Conservation (phyloP, 495 filamentous ascomycete species). For the Penicillium turbatum region DNA sequence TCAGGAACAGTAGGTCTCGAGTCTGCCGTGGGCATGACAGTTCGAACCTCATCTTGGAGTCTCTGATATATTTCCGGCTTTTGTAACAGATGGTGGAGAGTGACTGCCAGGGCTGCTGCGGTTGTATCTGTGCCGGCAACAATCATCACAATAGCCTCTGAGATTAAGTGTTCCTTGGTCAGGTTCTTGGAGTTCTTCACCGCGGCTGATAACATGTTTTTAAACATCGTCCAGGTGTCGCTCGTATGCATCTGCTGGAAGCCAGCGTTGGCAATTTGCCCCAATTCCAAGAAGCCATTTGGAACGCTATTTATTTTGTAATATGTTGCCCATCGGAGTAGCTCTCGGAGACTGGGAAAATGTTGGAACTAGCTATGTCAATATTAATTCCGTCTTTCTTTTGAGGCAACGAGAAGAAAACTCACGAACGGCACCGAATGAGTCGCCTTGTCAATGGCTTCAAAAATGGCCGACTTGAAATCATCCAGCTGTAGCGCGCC, state of each 20-base stretch:
- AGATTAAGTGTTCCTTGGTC: not conserved
- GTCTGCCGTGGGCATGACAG: not conserved
- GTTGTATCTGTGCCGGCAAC: not conserved
- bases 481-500: not conserved
- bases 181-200: not conserved
- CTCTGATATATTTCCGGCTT: not conserved
- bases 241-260: not conserved
- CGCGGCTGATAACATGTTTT: not conserved
- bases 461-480: not conserved
- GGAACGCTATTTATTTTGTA: not conserved
- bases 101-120: not conserved
- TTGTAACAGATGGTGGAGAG: not conserved
- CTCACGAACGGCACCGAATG: not conserved
- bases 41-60: not conserved
- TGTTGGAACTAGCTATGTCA: not conserved
- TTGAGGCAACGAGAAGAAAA: not conserved
- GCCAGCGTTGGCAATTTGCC: not conserved
- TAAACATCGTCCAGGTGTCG: not conserved
- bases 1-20: not conserved
- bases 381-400: not conserved
- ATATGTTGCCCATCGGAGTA: not conserved
- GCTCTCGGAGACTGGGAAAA: not conserved
- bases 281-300: not conserved
- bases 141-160: not conserved
- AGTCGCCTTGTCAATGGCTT: not conserved